A percentile compares a stretch with the other conserved stretches of the same genome.
These are phyloP conservation scores for Entomortierella lignicola DNA, from an alignment of 192 early-diverging fungal genomes.

Conservation along the genomic window DNA sequence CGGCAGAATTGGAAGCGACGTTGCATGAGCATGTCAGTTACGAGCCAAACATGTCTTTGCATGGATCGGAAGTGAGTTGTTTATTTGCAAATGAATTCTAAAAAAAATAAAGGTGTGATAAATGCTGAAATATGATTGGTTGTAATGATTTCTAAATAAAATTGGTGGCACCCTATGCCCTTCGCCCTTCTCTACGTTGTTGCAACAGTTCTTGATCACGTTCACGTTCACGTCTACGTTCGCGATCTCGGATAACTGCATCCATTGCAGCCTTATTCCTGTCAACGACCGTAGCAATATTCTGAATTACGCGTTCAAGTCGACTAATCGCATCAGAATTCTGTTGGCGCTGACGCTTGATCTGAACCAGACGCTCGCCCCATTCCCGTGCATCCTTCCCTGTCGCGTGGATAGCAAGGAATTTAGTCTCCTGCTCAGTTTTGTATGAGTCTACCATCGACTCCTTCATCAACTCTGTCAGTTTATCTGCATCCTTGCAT, in stretches of 20 bases:
- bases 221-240: conserved; percentile 34
- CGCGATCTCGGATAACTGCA: conserved; percentile 45
- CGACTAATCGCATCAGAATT: conserved; percentile 23
- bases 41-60: conserved; percentile 5
- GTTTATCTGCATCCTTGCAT: conserved; percentile 39
- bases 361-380: conserved; percentile 46
- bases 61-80: not conserved
- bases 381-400: conserved; percentile 45
- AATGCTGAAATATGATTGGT: no score
- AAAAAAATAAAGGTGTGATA: conserved; percentile 1
- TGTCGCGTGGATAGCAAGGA: conserved; percentile 48
- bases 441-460: conserved; percentile 51
- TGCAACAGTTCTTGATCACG: conserved; percentile 27
- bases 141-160: no score
- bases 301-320: conserved; percentile 20
- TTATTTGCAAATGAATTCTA: not conserved
- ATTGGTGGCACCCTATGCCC: no score
- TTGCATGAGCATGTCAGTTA: not conserved
- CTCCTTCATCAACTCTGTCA: conserved; percentile 30
- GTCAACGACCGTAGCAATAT: conserved; percentile 29
- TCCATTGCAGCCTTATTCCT: conserved; percentile 47
- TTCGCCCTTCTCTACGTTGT: conserved; percentile 8
- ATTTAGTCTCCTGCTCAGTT: conserved; percentile 55
- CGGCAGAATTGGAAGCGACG: conserved; percentile 13
- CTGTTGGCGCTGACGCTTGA: conserved; percentile 42